These are phyloP conservation scores for Naegleria gruberi DNA, from an alignment of 208 protist genomes.

Conservation along the genomic window DNA sequence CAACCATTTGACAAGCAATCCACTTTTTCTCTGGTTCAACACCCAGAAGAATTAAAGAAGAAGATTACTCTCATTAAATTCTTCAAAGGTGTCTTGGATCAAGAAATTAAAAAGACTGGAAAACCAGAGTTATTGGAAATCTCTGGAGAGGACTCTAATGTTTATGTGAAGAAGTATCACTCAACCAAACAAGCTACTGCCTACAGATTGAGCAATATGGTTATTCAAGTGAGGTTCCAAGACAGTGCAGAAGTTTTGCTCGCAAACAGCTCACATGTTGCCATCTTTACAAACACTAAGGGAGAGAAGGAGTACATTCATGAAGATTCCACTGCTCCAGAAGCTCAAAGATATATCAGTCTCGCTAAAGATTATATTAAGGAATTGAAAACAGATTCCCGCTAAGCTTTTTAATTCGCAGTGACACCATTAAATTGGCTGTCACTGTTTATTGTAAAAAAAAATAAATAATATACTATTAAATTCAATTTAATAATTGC, in stretches of 20 bases:
- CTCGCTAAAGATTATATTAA: neutral
- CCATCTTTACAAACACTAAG: constrained; percentile 62
- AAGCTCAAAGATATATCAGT: neutral
- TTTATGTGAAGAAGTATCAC: constrained; percentile 90
- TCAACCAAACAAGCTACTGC: constrained; percentile 78
- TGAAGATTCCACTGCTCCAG: neutral
- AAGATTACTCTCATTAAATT: constrained; percentile 92
- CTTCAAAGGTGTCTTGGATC: constrained; percentile 69
- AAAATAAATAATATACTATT: no score
- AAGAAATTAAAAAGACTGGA: neutral
- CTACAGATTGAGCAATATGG: constrained; percentile 87
- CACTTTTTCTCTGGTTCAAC: constrained; percentile 56
- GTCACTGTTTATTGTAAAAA: no score
- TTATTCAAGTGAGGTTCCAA: constrained; percentile 83
- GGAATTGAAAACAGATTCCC: no score
- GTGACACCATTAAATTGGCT: no score
- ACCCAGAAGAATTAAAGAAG: constrained; percentile 78
- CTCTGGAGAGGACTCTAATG: constrained; percentile 43
- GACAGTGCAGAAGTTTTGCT: constrained; percentile 85
- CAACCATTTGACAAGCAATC: constrained; percentile 63
- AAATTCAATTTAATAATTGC: no score
- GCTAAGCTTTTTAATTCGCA: no score
- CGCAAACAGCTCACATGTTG: constrained; percentile 63
- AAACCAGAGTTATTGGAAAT: neutral
- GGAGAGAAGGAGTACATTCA: neutral